Evolutionary conservation across 2,329 filamentous ascomycete species (phyloP), one percentile per base, ranked within the genome.

Genomic region (Phaeosphaeriaceae sp.): DNA sequence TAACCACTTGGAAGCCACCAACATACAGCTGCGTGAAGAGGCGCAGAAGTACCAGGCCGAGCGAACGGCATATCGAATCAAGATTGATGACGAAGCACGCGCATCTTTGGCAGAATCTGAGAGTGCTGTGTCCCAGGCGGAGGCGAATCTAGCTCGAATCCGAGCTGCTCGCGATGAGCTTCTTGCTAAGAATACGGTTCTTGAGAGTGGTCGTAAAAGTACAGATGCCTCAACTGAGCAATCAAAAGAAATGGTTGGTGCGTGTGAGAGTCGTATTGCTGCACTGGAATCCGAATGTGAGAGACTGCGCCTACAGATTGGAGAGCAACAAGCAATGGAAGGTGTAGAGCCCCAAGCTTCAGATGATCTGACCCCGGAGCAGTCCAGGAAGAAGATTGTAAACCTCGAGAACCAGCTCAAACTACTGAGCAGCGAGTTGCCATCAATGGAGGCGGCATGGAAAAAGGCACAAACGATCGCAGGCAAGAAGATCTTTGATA

Each of bases 1-100:
- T 66, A 99, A 99, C 71, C 87, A 93, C 63, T 76, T 97, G 12
- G 93, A 97, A 73, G 91, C 91, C 3, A 89, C 87, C 11, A 97
- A 97, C 71, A 87, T 88, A 51, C 87, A 92, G 59, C 74, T 97
- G 23, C 86, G 88, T 29, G 89, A 96, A 70, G 92, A 96, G 65
- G 87, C 89, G 5, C 87, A 93, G 64, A 95, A 89, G 70, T 78
- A 92, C 42, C 90, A 93, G 63, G 86, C 90, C 1, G 94, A 99
- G 71, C 82, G 94, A 46, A 92, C 90, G 3, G 81, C 87, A 9
- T 96, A 92, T 71, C 88, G 91, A 45, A 84, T 84, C 29, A 87
- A 92, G 63, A 77, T 97, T 6, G 90, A 97, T 61, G 84, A 87
- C 16, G 94, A 99, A 73, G 84, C 87, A 0, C 88, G 91, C 50